phyloP scores from a whole-genome alignment of 2,329 filamentous ascomycete species.

The Claviceps quebecensis region DNA sequence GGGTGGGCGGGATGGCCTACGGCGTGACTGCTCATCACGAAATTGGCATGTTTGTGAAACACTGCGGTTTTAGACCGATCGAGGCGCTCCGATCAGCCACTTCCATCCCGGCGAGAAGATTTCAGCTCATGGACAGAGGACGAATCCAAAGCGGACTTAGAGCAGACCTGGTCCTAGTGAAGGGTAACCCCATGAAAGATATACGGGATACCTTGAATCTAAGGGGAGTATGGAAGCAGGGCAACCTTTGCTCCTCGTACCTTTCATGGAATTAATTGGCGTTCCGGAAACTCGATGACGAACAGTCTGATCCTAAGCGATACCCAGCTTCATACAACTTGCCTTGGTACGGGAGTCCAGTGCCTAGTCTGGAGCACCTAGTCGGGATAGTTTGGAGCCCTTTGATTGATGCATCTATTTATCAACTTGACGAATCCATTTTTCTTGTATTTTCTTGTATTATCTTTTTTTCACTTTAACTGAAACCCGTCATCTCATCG shows the following conservation, averaged over 20 bases:
- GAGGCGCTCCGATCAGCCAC: conserved; percentile 9
- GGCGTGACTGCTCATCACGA: conserved; percentile 8
- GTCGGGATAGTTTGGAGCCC: too few relatives aligned
- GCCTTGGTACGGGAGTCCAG: too few relatives aligned
- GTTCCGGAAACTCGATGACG: neutral
- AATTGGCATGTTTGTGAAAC: conserved; percentile 8
- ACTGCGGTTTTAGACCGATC: conserved; percentile 7
- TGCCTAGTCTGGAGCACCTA: too few relatives aligned
- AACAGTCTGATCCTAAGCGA: too few relatives aligned
- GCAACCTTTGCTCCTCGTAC: conserved; percentile 4
- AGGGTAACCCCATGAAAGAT: conserved; percentile 6
- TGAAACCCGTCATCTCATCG: neutral
- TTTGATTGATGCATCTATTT: too few relatives aligned
- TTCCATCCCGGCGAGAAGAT: conserved; percentile 5
- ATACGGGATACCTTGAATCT: conserved; percentile 4
- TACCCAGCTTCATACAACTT: too few relatives aligned
- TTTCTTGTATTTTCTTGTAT: neutral
- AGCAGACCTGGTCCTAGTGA: conserved; percentile 8
- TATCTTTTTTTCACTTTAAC: neutral
- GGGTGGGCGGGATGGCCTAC: conserved; percentile 6
- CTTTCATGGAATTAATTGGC: neutral
- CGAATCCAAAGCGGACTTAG: conserved; percentile 6
- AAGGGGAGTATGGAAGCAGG: conserved; percentile 8
- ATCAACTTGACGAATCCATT: too few relatives aligned
- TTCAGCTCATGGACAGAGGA: conserved; percentile 7